Percentiles rank a stretch among this genome's conserved stretches.
Conservation (phyloP, 495 filamentous ascomycete species). For the Stereocaulon alpinum region DNA sequence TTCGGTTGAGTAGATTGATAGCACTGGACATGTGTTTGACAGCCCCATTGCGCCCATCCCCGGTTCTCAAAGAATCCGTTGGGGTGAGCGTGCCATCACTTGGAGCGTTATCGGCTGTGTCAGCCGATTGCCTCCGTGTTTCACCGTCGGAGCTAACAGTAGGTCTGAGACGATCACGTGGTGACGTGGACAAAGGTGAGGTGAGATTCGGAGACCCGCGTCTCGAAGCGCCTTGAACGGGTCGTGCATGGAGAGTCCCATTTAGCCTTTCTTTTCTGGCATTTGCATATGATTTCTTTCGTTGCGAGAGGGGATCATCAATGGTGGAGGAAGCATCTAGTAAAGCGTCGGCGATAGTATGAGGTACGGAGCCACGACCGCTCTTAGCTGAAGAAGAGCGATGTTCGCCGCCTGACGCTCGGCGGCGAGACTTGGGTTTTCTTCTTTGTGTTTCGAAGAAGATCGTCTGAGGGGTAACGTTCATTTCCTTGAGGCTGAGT, state of each 20-base stretch:
- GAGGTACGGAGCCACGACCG: slow-evolving; percentile 43
- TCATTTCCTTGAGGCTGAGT: slow-evolving; percentile 57
- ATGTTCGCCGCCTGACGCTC: slow-evolving; percentile 24
- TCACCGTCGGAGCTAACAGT: neutral
- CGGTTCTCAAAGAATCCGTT: slow-evolving; percentile 13
- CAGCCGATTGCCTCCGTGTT: neutral
- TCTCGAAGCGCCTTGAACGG: slow-evolving; percentile 19
- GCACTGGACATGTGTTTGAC: slow-evolving; percentile 63
- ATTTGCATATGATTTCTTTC: slow-evolving; percentile 45
- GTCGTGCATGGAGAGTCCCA: slow-evolving; percentile 16
- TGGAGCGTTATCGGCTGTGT: slow-evolving; percentile 4
- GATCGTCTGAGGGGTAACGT: slow-evolving; percentile 73
- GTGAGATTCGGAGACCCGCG: slow-evolving; percentile 29
- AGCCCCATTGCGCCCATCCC: slow-evolving; percentile 13
- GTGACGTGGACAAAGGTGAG: slow-evolving; percentile 9
- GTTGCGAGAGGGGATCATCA: slow-evolving; percentile 52
- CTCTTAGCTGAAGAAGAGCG: slow-evolving; percentile 20
- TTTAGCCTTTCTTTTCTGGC: slow-evolving; percentile 39
- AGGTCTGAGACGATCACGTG: neutral
- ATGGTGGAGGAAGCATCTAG: slow-evolving; percentile 87
- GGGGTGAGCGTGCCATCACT: slow-evolving; percentile 22
- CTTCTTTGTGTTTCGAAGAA: slow-evolving; percentile 67
- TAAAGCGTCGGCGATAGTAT: slow-evolving; percentile 82
- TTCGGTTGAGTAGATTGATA: slow-evolving; percentile 69
- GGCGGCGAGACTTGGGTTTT: slow-evolving; percentile 36